Evolutionary conservation across 345 rosid species (phyloP).

Genomic region (Combretum micranthum): DNA sequence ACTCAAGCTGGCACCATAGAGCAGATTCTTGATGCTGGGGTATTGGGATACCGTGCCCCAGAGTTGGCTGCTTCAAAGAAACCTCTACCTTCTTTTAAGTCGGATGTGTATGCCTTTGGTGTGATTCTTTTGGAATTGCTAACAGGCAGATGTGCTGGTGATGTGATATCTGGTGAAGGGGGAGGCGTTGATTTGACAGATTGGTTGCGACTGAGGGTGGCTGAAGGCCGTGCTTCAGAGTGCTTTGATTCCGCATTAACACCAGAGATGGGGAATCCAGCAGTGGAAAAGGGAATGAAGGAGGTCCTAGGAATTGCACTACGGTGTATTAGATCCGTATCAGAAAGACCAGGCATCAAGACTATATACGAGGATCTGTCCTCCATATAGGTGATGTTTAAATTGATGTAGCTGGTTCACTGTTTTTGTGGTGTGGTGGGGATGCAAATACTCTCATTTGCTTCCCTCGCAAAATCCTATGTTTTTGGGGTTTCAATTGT

Average conservation of each 20-base stretch:
- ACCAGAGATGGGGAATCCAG: conserved; percentile 45
- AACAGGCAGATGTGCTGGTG: conserved; percentile 92
- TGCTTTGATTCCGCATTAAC: conserved; percentile 64
- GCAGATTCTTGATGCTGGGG: conserved; percentile 91
- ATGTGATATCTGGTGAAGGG: conserved; percentile 73
- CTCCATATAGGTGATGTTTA: conserved; percentile 39
- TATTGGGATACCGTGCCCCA: conserved; percentile 87
- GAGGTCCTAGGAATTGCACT: conserved; percentile 88
- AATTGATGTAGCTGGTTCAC: conserved; percentile 7
- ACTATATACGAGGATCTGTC: conserved; percentile 96
- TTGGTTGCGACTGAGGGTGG: conserved; percentile 64
- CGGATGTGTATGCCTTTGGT: conserved; percentile 94
- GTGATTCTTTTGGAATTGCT: conserved; percentile 71
- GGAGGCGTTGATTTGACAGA: conserved; percentile 77
- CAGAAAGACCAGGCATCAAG: conserved; percentile 96
- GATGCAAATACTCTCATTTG: neutral
- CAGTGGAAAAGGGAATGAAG: conserved; percentile 76
- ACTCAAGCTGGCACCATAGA: conserved; percentile 91
- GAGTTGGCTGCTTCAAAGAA: conserved; percentile 88
- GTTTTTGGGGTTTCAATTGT: no score
- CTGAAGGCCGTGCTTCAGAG: conserved; percentile 62
- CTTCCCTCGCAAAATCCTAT: no score
- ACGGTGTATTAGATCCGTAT: conserved; percentile 66
- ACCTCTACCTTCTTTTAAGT: conserved; percentile 85
- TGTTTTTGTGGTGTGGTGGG: conserved; percentile 16